phyloP scores from a whole-genome alignment of 2,329 filamentous ascomycete genomes.

The Colletotrichum cereale region DNA sequence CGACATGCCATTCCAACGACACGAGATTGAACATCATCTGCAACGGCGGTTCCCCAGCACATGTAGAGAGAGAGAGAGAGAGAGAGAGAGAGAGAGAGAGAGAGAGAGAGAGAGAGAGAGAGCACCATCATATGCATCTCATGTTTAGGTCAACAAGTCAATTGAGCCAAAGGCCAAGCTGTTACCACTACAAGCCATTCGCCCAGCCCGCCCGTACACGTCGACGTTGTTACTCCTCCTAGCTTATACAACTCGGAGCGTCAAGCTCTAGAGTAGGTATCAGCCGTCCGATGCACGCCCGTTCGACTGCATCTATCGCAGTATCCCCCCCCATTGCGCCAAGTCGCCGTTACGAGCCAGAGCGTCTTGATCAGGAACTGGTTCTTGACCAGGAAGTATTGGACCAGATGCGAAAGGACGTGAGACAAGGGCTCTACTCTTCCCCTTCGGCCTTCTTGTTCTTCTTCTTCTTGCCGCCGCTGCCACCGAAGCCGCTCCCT shows the following conservation, averaged over 20 bases:
- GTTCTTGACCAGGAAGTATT: constrained; percentile 53
- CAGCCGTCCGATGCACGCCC: constrained; percentile 42
- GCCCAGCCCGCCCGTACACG: neutral
- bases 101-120: no score
- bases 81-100: no score
- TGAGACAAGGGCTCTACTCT: constrained; percentile 47
- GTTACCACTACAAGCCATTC: constrained; percentile 15
- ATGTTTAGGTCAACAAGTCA: neutral
- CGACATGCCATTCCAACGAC: neutral
- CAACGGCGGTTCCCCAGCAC: neutral
- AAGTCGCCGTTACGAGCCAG: constrained; percentile 53
- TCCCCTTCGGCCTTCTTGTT: constrained; percentile 67
- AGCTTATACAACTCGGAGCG: constrained; percentile 25
- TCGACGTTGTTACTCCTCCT: constrained; percentile 6
- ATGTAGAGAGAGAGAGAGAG: neutral
- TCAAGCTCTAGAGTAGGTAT: constrained; percentile 39
- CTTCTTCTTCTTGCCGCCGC: constrained; percentile 71
- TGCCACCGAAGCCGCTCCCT: constrained; percentile 48
- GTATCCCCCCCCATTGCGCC: constrained; percentile 58
- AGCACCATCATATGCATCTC: neutral
- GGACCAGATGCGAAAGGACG: constrained; percentile 52
- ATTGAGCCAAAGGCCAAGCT: constrained; percentile 25
- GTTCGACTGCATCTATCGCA: constrained; percentile 57
- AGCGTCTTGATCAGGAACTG: constrained; percentile 52
- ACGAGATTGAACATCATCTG: neutral